phyloP scores from a whole-genome alignment of 148 eudicot genomes.

The Rheum nobile region DNA sequence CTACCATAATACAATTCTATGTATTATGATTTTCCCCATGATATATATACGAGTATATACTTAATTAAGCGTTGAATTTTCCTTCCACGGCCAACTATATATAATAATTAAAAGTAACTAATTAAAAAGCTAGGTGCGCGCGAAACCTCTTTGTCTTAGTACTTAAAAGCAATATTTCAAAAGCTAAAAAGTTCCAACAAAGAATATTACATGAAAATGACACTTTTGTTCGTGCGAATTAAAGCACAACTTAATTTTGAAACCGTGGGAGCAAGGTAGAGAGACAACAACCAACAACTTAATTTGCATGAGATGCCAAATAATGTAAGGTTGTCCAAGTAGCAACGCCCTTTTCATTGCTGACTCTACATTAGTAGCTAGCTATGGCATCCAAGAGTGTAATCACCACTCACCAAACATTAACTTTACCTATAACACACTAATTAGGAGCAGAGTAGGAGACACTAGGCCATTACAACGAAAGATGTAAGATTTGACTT shows the following conservation, averaged over 20 bases:
- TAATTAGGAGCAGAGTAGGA: too few species aligned
- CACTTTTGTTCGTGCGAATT: not conserved
- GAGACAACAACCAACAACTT: conserved; percentile 6
- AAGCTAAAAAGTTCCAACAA: not conserved
- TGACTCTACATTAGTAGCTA: not conserved
- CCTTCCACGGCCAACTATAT: too few species aligned
- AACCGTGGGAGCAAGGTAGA: not conserved
- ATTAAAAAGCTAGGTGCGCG: not conserved
- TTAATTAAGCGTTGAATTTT: too few species aligned
- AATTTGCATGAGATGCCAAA: conserved; percentile 3
- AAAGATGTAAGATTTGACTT: too few species aligned
- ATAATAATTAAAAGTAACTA: too few species aligned
- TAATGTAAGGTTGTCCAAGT: not conserved
- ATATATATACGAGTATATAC: too few species aligned
- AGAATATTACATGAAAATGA: not conserved
- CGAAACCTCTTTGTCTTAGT: not conserved
- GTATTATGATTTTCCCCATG: too few species aligned
- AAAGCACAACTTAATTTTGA: not conserved
- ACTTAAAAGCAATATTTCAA: not conserved
- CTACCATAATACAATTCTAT: too few species aligned
- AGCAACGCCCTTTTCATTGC: conserved; percentile 3
- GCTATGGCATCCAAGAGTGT: not conserved
- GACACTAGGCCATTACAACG: too few species aligned
- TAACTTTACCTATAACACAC: too few species aligned
- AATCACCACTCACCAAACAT: too few species aligned